These are phyloP conservation scores for Colletotrichum euphorbiae DNA, from an alignment of 2,329 filamentous ascomycete species.

Conservation along the genomic window DNA sequence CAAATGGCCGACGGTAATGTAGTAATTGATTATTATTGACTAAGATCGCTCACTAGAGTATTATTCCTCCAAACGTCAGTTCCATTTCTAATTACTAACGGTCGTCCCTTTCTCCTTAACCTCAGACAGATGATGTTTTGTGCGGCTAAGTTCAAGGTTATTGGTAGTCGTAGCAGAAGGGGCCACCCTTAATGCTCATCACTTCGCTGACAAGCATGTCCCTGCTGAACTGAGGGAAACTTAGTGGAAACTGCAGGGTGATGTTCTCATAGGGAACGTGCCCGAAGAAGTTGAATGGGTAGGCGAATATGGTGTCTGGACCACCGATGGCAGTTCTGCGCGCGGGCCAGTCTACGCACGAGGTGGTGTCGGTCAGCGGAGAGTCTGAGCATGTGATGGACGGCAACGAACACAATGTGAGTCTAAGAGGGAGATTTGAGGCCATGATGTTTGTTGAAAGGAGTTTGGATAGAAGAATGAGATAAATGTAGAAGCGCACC, in stretches of 20 bases:
- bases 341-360: background rate
- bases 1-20: no score
- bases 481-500: background rate
- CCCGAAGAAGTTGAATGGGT: background rate
- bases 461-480: background rate
- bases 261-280: background rate
- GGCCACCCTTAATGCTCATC: constrained; percentile 43
- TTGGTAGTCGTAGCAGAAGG: constrained; percentile 44
- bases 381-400: background rate
- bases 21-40: no score
- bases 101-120: background rate
- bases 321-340: background rate
- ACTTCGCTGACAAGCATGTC: constrained; percentile 41
- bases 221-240: background rate
- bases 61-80: no score
- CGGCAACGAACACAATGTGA: background rate
- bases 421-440: background rate
- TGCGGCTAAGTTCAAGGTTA: background rate
- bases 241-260: background rate
- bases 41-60: no score
- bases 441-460: background rate
- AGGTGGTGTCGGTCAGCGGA: background rate
- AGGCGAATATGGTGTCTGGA: background rate
- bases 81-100: background rate
- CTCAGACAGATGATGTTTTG: background rate